These are phyloP conservation scores for Hansenula anomala DNA, from an alignment of 1,139 yeast genomes.

Conservation along the genomic window DNA sequence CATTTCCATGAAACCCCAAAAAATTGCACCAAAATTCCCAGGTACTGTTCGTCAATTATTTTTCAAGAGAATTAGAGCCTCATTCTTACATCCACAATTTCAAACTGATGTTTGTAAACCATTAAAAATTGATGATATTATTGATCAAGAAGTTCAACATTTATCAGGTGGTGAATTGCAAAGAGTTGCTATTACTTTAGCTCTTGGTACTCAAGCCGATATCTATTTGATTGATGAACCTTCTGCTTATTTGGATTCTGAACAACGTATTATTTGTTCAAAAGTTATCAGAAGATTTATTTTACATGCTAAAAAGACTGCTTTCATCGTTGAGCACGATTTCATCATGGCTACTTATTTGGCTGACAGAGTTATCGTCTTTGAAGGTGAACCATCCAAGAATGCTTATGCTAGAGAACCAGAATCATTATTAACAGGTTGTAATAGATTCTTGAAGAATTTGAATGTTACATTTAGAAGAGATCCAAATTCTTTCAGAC, in stretches of 20 bases:
- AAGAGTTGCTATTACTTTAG: slow-evolving; percentile 95
- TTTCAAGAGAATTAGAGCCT: slow-evolving; percentile 91
- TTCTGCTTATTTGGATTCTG: slow-evolving; percentile 96
- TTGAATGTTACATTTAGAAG: slow-evolving; percentile 98
- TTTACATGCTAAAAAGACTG: slow-evolving; percentile 94
- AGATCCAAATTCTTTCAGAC: slow-evolving; percentile 97
- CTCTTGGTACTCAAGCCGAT: slow-evolving; percentile 93
- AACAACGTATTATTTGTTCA: slow-evolving; percentile 98
- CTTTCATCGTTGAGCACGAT: slow-evolving; percentile 98
- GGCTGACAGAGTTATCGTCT: slow-evolving; percentile 97
- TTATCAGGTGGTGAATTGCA: slow-evolving; percentile 99
- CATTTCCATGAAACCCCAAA: slow-evolving; percentile 97
- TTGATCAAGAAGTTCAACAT: slow-evolving; percentile 96
- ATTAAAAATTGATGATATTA: slow-evolving; percentile 83
- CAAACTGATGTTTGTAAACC: slow-evolving; percentile 98
- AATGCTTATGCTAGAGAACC: slow-evolving; percentile 82
- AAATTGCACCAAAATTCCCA: slow-evolving; percentile 95
- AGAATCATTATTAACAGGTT: slow-evolving; percentile 91
- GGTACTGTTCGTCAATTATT: slow-evolving; percentile 98
- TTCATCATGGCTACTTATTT: slow-evolving; percentile 98
- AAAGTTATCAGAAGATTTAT: slow-evolving; percentile 97
- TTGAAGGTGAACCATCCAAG: slow-evolving; percentile 90
- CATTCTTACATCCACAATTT: slow-evolving; percentile 94
- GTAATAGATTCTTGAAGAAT: slow-evolving; percentile 94
- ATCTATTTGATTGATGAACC: slow-evolving; percentile 97